Conservation (phyloP, 228 moss, liverwort and hornwort genomes). For the Sphagnum magellanicum region DNA sequence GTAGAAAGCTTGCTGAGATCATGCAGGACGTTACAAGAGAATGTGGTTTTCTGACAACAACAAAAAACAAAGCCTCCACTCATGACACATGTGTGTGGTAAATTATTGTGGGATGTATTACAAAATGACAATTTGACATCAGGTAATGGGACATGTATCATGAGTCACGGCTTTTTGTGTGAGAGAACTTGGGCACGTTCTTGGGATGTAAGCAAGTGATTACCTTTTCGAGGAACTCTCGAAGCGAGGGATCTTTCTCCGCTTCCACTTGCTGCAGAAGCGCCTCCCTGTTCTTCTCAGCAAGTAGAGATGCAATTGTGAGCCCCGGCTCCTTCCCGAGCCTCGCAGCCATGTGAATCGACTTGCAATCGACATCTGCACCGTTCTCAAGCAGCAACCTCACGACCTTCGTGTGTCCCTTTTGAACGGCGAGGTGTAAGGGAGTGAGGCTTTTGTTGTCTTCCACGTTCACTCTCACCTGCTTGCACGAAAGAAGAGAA, state of each 20-base stretch:
- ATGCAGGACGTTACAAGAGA: too few relatives aligned
- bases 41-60: too few relatives aligned
- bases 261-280: not conserved
- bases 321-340: not conserved
- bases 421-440: not conserved
- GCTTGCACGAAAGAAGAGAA: not conserved
- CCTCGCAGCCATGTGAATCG: conserved; percentile 1
- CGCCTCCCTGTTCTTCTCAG: not conserved
- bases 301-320: not conserved
- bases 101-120: too few relatives aligned
- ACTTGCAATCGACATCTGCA: not conserved
- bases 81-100: too few relatives aligned
- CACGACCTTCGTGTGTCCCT: not conserved
- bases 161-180: too few relatives aligned
- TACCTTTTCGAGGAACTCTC: conserved; percentile 1
- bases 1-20: too few relatives aligned
- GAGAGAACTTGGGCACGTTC: too few relatives aligned
- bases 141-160: too few relatives aligned
- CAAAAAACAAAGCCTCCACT: too few relatives aligned
- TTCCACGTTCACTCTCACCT: not conserved
- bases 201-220: too few relatives aligned
- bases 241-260: not conserved
- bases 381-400: not conserved
- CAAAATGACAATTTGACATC: too few relatives aligned
- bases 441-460: not conserved